Conservation (phyloP, 768 basidiomycete species). For the Pleurotus salmoneostramineus region DNA sequence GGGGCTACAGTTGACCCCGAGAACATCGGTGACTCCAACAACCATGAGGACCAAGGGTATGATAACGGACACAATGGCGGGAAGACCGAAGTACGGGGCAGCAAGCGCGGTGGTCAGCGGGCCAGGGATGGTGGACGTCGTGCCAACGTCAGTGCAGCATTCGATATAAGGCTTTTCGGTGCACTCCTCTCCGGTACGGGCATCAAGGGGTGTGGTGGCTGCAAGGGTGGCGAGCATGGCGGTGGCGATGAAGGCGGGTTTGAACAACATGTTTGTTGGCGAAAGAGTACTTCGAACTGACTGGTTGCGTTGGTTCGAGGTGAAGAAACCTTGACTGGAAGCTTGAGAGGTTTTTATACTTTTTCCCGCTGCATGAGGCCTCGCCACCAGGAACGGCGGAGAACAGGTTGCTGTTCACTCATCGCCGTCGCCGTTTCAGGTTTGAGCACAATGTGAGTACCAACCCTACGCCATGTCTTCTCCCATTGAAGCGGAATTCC, state of each 20-base stretch:
- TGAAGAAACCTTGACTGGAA: too few relatives aligned
- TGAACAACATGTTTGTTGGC: neutral
- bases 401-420: too few relatives aligned
- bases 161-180: neutral
- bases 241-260: neutral
- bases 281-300: neutral
- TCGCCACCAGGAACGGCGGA: too few relatives aligned
- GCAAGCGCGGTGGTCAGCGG: neutral
- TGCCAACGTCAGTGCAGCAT: neutral
- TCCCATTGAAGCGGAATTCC: too few relatives aligned
- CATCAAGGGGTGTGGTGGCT: neutral
- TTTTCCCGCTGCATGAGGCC: too few relatives aligned
- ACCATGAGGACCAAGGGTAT: neutral
- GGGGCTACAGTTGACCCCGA: neutral
- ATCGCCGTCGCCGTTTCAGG: too few relatives aligned
- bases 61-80: neutral
- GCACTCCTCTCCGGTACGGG: neutral
- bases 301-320: too few relatives aligned
- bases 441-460: too few relatives aligned
- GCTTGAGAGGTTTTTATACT: too few relatives aligned
- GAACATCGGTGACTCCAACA: neutral
- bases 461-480: too few relatives aligned
- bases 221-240: neutral
- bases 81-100: too few relatives aligned
- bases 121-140: neutral